These are phyloP conservation scores for Rhizopus stolonifer DNA, from an alignment of 371 early-diverging fungal genomes.

Conservation along the genomic window DNA sequence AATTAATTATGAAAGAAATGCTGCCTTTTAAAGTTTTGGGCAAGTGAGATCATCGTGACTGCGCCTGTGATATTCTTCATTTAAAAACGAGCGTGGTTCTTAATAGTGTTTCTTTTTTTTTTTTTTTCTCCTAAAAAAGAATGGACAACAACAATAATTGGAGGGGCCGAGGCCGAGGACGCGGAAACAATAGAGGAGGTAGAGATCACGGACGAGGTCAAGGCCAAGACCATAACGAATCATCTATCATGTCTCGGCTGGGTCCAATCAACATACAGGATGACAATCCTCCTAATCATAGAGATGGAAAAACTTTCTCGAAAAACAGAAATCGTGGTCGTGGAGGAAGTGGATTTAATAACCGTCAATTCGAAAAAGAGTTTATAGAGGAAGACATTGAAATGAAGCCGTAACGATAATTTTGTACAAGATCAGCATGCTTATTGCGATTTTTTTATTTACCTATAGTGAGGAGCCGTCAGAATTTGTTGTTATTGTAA, in stretches of 20 bases:
- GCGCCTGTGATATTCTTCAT: background rate
- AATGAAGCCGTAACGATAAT: conserved; percentile 26
- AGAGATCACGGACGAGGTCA: conserved; percentile 16
- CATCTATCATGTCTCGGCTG: conserved; percentile 34
- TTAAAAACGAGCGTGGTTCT: background rate
- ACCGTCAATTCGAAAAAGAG: conserved; percentile 26
- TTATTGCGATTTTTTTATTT: background rate
- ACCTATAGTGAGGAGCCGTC: conserved; percentile 10
- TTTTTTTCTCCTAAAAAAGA: background rate
- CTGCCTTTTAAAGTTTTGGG: conserved; percentile 1
- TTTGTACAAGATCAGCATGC: background rate
- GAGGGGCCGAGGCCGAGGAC: conserved; percentile 20
- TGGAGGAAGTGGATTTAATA: conserved; percentile 7
- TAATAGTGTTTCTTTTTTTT: background rate
- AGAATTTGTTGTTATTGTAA: conserved; percentile 22
- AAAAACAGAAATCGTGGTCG: conserved; percentile 11
- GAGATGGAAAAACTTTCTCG: conserved; percentile 18
- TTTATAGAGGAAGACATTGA: conserved; percentile 43
- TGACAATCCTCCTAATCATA: background rate
- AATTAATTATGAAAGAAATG: too few species aligned
- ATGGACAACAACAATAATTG: conserved; percentile 16
- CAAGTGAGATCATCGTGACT: background rate
- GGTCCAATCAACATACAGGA: conserved; percentile 22
- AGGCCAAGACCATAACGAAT: conserved; percentile 6
- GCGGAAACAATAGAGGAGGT: conserved; percentile 25